Evolutionary conservation across 2,329 filamentous ascomycete species (phyloP).

Genomic region (Cladosporium cucumerinum): DNA sequence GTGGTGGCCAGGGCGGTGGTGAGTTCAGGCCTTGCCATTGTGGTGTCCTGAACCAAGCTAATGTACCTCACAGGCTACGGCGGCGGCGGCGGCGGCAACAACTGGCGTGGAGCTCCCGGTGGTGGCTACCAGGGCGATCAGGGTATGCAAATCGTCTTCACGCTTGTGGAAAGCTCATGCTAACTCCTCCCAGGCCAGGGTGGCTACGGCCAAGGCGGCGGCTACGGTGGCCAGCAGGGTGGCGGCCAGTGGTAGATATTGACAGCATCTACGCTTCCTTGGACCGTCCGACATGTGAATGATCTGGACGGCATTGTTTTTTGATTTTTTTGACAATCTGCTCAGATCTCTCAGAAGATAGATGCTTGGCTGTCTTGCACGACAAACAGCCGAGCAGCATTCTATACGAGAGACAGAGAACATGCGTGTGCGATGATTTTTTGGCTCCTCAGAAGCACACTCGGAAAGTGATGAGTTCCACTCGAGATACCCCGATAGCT

Average conservation of each 20-base stretch:
- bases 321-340: constrained; percentile 1
- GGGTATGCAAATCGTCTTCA: background rate
- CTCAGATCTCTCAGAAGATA: constrained; percentile 7
- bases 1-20: constrained; percentile 10
- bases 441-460: constrained; percentile 16
- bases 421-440: constrained; percentile 15
- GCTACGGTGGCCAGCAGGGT: constrained; percentile 28
- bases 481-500: constrained; percentile 16
- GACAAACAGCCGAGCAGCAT: background rate
- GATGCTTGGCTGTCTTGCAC: background rate
- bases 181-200: constrained; percentile 22
- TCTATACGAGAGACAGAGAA: constrained; percentile 14
- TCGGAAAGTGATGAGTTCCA: constrained; percentile 12
- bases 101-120: constrained; percentile 13
- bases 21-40: background rate
- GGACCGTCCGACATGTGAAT: background rate
- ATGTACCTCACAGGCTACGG: constrained; percentile 5
- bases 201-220: constrained; percentile 30
- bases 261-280: background rate
- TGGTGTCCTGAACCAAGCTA: background rate
- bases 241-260: constrained; percentile 20
- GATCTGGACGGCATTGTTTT: background rate
- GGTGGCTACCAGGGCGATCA: constrained; percentile 15
- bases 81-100: constrained; percentile 13
- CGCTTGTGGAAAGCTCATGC: background rate